These are phyloP conservation scores for Cyathus striatus DNA, from an alignment of 768 basidiomycete species.

Conservation along the genomic window DNA sequence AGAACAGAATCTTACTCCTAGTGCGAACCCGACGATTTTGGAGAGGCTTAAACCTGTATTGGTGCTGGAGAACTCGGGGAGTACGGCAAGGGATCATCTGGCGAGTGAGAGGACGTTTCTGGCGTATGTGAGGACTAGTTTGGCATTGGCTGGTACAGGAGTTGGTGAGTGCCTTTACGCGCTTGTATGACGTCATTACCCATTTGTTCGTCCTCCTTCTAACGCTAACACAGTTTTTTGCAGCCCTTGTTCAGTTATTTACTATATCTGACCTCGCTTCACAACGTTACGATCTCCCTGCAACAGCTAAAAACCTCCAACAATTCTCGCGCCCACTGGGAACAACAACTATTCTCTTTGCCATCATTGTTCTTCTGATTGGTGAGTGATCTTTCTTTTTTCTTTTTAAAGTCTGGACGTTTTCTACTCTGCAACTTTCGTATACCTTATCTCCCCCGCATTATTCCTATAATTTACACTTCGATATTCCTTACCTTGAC, in stretches of 20 bases:
- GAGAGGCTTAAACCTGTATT: slow-evolving; percentile 5
- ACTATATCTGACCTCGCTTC: slow-evolving; percentile 22
- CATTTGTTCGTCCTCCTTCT: neutral
- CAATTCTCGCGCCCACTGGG: slow-evolving; percentile 37
- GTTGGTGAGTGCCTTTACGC: slow-evolving; percentile 20
- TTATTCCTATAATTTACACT: no score
- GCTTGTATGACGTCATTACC: neutral
- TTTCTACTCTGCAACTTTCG: neutral
- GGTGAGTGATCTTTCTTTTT: slow-evolving; percentile 8
- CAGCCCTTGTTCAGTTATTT: slow-evolving; percentile 44
- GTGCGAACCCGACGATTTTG: neutral
- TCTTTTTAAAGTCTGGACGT: no score
- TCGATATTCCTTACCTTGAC: no score
- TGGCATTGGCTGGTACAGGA: slow-evolving; percentile 39
- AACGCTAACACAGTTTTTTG: neutral
- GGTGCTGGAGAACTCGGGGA: slow-evolving; percentile 38
- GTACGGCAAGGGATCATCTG: slow-evolving; percentile 48
- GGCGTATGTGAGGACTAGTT: slow-evolving; percentile 46
- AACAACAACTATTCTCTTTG: slow-evolving; percentile 29
- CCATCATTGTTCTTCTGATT: slow-evolving; percentile 25
- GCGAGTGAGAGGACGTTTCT: slow-evolving; percentile 47
- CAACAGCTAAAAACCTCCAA: neutral
- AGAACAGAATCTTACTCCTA: neutral
- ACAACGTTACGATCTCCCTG: neutral
- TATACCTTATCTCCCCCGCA: neutral